Base-by-base conservation (phyloP, 2,329 filamentous ascomycete species). In the Microdochium bolleyi region DNA sequence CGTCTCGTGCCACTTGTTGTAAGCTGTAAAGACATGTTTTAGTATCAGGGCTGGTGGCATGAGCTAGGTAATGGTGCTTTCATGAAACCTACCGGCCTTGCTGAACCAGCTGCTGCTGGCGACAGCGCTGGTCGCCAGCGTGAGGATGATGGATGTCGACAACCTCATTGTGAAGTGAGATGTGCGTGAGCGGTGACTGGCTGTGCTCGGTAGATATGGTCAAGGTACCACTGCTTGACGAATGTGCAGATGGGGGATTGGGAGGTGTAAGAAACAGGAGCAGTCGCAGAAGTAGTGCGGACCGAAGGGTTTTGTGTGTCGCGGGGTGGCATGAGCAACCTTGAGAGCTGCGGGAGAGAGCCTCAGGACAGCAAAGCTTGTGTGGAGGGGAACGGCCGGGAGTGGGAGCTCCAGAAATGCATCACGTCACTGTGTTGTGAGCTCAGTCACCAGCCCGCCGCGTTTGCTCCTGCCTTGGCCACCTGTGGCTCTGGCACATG, bases 1-100 rank as follows among this genome's bases (percentile, higher is more conserved):
- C 22, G 89, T 95, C 77, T 97, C 87, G 64, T 97, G 92, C 94
- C 94, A 99, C 70, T 94, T 96, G 75, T 97, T 96, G 79, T 97
- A 97, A 16, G 87, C 92, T 96, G 65, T 49, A 60, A 57, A 55
- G 65, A 58, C 55, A 53, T 51, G 46, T 52, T 57, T 70, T 56
- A 69, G 60, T 53, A 37, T 51, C 30, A 49, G 27, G 25, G 24
- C 50, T 53, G 27, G 49, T 16, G 38, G 14, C n/a, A 50, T 19
- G 53, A 48, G 53, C 37, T 38, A 32, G 55, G 54, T 50, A 49
- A 27, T 53, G 53, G 14, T 51, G 14, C 11, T 7, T 46, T 8
- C 27, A 48, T 24, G 19, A 58, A 49, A 73, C 88, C 63, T 79
- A 95, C 92, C 87, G 65, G 89, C 77, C 72, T 90, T 94, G 67